Percentiles rank a stretch among this genome's conserved stretches.
These are phyloP conservation scores for Tulasnella sp. DNA, from an alignment of 768 basidiomycete genomes.

Conservation along the genomic window DNA sequence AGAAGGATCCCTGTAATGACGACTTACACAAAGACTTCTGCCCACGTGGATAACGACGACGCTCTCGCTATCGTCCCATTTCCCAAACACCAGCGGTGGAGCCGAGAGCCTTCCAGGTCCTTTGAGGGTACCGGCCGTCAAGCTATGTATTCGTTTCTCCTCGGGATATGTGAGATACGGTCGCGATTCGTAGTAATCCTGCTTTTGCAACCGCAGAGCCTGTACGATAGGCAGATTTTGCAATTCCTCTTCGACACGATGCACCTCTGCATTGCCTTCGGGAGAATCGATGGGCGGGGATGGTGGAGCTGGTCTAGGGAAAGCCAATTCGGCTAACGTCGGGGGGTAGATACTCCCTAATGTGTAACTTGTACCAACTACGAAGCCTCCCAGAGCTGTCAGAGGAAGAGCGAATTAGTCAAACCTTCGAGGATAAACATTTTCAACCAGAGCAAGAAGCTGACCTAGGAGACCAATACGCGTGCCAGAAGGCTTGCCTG, in stretches of 20 bases:
- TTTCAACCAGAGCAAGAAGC: too few relatives aligned
- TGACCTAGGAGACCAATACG: too few relatives aligned
- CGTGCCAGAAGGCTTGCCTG: too few relatives aligned
- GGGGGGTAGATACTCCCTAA: conserved; percentile 64
- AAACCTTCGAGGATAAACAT: too few relatives aligned
- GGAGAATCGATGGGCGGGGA: conserved; percentile 49
- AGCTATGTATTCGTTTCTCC: conserved; percentile 63
- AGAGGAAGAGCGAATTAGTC: too few relatives aligned
- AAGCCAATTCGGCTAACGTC: conserved; percentile 49
- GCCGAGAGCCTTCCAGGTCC: conserved; percentile 82
- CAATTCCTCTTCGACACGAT: conserved; percentile 53
- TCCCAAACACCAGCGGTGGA: conserved; percentile 61
- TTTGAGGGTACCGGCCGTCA: conserved; percentile 74
- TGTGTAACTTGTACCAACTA: conserved; percentile 30
- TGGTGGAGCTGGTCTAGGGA: conserved; percentile 65
- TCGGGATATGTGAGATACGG: conserved; percentile 63
- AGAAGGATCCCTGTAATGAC: not conserved
- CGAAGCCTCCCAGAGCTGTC: conserved; percentile 9
- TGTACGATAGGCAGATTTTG: conserved; percentile 52
- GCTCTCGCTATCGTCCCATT: conserved; percentile 64
- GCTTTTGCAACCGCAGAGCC: conserved; percentile 35
- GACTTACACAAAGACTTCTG: conserved; percentile 57
- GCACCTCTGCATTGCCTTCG: conserved; percentile 46
- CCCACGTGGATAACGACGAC: conserved; percentile 71
- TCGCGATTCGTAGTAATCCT: conserved; percentile 47